Evolutionary conservation across 768 basidiomycete species (phyloP).

Genomic region (Psilocybe tampanensis): DNA sequence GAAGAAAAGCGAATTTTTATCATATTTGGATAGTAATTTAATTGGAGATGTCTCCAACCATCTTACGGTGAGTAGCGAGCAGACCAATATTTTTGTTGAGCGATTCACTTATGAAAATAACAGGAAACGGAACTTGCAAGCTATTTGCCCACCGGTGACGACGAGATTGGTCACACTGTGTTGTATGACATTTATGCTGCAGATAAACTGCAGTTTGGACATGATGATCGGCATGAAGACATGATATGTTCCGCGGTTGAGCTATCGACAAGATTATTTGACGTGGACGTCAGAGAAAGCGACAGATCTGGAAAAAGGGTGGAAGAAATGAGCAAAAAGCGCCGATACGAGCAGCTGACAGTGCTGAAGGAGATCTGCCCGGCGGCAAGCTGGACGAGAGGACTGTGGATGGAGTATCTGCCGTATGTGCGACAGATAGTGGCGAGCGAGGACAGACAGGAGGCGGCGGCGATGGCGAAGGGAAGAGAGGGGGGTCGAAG

Average conservation of each 20-base stretch:
- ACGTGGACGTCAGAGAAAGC: slow-evolving; percentile 13
- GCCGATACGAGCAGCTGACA: slow-evolving; percentile 10
- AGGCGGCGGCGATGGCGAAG: slow-evolving; percentile 25
- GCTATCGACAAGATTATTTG: slow-evolving; percentile 45
- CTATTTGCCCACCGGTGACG: slow-evolving; percentile 45
- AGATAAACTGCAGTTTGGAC: slow-evolving; percentile 30
- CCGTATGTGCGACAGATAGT: slow-evolving; percentile 72
- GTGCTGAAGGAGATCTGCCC: slow-evolving; percentile 54
- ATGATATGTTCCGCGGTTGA: slow-evolving; percentile 49
- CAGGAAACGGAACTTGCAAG: slow-evolving; percentile 35
- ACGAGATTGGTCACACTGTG: slow-evolving; percentile 56
- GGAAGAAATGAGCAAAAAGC: slow-evolving; percentile 12
- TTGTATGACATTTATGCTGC: slow-evolving; percentile 35
- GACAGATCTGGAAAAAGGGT: slow-evolving; percentile 1
- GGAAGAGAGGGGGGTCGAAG: slow-evolving; percentile 37
- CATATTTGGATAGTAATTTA: slow-evolving; percentile 24
- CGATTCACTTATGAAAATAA: not conserved
- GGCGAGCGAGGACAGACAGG: slow-evolving; percentile 60
- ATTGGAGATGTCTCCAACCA: slow-evolving; percentile 5
- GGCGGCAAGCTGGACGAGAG: slow-evolving; percentile 41
- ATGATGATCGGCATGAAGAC: slow-evolving; percentile 47
- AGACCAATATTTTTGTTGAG: not conserved
- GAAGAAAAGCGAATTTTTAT: slow-evolving; percentile 17
- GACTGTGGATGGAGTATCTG: slow-evolving; percentile 68
- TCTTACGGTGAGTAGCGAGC: slow-evolving; percentile 10